Evolutionary conservation across 2,329 filamentous ascomycete genomes (phyloP).

Genomic region (Lasiodiplodia citricola): DNA sequence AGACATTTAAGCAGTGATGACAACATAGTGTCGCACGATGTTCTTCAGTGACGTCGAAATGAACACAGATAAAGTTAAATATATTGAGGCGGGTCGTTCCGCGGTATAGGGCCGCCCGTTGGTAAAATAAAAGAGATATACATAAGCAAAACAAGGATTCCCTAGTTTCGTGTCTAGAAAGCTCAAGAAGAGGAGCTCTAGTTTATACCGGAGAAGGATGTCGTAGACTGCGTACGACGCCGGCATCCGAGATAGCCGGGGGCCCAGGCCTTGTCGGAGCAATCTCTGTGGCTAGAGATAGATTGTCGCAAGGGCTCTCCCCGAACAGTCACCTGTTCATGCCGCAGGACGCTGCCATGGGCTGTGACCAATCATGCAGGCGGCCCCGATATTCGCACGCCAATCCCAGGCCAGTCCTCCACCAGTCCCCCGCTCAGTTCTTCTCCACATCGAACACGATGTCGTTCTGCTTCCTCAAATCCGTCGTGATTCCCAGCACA

Average conservation of each 20-base stretch:
- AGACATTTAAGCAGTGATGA: too few species aligned
- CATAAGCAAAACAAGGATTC: background rate
- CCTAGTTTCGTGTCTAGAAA: background rate
- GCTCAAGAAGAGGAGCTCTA: background rate
- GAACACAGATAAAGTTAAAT: background rate
- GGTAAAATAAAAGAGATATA: background rate
- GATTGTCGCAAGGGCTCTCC: background rate
- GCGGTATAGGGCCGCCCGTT: background rate
- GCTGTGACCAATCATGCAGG: background rate
- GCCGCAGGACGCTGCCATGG: background rate
- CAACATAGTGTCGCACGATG: too few species aligned
- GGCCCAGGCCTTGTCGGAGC: background rate
- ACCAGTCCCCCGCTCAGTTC: background rate
- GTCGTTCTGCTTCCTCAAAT: conserved; percentile 51
- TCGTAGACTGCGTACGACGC: background rate
- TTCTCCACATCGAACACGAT: conserved; percentile 49
- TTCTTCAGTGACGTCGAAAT: too few species aligned
- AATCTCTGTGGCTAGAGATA: background rate
- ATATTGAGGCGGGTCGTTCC: background rate
- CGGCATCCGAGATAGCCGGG: background rate
- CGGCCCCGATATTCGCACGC: too few species aligned
- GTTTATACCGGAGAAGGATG: background rate
- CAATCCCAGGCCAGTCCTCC: too few species aligned
- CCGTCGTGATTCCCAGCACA: conserved; percentile 50
- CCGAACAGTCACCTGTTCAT: background rate